A percentile compares a stretch with the other conserved stretches of the same genome.
Evolutionary conservation across 345 rosid species (phyloP).

Genomic region (Boechera retrofracta): DNA sequence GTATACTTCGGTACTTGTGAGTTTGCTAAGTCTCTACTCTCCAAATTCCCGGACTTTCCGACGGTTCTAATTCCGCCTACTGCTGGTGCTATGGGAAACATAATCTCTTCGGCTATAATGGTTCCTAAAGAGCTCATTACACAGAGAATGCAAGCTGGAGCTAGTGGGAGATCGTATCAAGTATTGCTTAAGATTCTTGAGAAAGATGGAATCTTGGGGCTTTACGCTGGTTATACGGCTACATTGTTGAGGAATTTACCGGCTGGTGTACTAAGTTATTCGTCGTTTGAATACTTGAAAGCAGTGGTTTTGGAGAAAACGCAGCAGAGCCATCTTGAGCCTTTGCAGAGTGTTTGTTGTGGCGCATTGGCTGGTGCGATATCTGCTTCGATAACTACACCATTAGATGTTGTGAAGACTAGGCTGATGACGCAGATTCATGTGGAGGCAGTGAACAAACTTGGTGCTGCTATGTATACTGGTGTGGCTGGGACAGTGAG

Average conservation of each 20-base stretch:
- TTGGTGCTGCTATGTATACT: constrained; percentile 62
- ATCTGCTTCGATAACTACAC: constrained; percentile 89
- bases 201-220: constrained; percentile 87
- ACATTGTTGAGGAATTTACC: constrained; percentile 88
- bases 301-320: constrained; percentile 74
- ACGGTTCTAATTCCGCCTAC: constrained; percentile 88
- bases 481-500: constrained; percentile 70
- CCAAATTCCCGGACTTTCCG: constrained; percentile 65
- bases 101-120: constrained; percentile 92
- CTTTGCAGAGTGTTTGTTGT: constrained; percentile 82
- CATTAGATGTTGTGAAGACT: constrained; percentile 90
- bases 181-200: constrained; percentile 73
- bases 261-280: constrained; percentile 90
- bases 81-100: constrained; percentile 96
- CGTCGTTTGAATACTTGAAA: constrained; percentile 87
- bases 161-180: constrained; percentile 79
- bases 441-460: constrained; percentile 52
- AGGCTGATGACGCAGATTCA: constrained; percentile 90
- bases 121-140: constrained; percentile 93
- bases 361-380: constrained; percentile 95
- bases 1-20: constrained; percentile 95
- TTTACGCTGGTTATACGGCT: constrained; percentile 90
- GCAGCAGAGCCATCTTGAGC: constrained; percentile 67
- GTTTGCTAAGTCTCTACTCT: constrained; percentile 84
- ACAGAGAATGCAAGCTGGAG: constrained; percentile 92